Base-by-base conservation (phyloP, 1,139 yeast genomes). In the Geotrichum reessii region DNA sequence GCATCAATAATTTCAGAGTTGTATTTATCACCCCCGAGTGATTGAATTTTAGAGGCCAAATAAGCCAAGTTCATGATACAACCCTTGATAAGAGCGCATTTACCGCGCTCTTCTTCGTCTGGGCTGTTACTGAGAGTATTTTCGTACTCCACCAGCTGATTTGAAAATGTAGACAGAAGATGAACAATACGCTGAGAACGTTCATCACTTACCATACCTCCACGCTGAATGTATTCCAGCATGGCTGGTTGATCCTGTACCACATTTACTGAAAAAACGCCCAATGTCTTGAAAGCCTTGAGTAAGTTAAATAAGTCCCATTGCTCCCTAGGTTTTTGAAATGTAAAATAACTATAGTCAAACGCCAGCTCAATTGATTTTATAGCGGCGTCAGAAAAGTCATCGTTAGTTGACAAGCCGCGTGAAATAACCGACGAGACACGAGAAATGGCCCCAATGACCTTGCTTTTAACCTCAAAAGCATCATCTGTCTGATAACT, bases 201-300 rank as follows among this genome's bases (percentile, higher is more conserved):
- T 12, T 48, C 46, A 8, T 19, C 50, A 14, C 4, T 11, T 19
- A 22, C 47, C 8, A 12, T 17, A 5, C 24, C 47, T 8, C 21
- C 24, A 5, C 24, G n/a, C 22, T 51, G 19, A n/a, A 50, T 27
- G 17, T 47, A 42, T 19, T 55, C 53, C 21, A 28, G 28, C 17
- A 48, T 31, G 31, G 44, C 47, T 17, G 19, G 8, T 50, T 19
- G 48, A 7, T 14, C 17, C 24, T 33, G 37, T n/a, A 11, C 28
- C 19, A 8, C 46, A 11, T 28, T 53, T 50, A 21, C 55, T 2
- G 67, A 60, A 14, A 63, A 51, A 6, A 65, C 52, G 2, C 68
- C 68, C 27, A 66, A 52, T 3, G 61, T 57, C 33, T 63, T 64
- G 27, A 65, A 60, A 5, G 60, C 57, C 31, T 62, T 62, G 25